Percentiles rank a stretch among this genome's conserved stretches.
Evolutionary conservation across 345 rosid species (phyloP).

Genomic region (Aquilaria yunnanensis): DNA sequence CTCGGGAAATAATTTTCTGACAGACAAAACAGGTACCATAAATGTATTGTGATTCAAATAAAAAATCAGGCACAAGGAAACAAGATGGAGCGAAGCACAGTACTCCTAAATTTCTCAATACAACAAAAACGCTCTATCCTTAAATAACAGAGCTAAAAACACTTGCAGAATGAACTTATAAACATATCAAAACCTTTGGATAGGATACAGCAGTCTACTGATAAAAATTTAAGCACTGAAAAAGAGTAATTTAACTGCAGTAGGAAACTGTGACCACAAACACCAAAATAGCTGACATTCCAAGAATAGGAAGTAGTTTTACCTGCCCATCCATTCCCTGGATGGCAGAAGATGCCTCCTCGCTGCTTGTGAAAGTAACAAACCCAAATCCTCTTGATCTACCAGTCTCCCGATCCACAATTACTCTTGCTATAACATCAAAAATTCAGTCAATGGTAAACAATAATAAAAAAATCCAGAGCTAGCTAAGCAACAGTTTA

Average conservation of each 20-base stretch:
- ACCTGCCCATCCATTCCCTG: slow-evolving; percentile 96
- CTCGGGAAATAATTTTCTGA: too few relatives aligned
- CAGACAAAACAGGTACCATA: too few relatives aligned
- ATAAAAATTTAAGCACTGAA: not conserved
- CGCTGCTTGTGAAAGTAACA: slow-evolving; percentile 51
- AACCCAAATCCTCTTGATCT: slow-evolving; percentile 92
- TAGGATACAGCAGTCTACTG: not conserved
- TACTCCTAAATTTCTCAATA: too few relatives aligned
- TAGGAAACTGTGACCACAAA: not conserved
- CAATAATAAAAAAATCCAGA: too few relatives aligned
- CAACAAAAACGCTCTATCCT: too few relatives aligned
- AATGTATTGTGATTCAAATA: too few relatives aligned
- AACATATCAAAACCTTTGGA: not conserved
- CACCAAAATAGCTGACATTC: not conserved
- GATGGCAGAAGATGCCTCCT: slow-evolving; percentile 77
- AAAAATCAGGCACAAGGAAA: too few relatives aligned
- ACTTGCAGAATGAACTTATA: too few relatives aligned
- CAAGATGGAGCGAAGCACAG: too few relatives aligned
- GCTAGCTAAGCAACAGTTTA: too few relatives aligned
- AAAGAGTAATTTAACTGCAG: not conserved
- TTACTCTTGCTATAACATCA: slow-evolving; percentile 53
- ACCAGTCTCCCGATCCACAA: slow-evolving; percentile 78
- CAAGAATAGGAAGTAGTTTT: not conserved
- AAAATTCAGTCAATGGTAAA: too few relatives aligned
- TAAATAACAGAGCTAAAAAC: too few relatives aligned